Conservation (phyloP, 805 yeast genomes). For the Ogataea chonburiensis region DNA sequence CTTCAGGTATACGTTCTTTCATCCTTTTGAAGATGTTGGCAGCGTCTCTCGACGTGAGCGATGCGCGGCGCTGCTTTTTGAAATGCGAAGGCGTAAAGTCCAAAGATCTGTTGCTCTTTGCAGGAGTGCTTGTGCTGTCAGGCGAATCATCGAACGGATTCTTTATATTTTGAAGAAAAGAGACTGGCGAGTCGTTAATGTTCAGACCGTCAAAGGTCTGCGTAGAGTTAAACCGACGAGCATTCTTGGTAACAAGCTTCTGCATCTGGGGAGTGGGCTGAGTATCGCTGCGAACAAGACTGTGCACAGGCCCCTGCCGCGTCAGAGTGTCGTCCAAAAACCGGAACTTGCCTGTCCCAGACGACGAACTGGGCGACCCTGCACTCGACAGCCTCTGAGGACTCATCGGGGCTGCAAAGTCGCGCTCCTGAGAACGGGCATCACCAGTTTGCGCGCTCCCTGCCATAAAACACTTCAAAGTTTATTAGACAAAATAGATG, state of each 20-base stretch:
- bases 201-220: constrained; percentile 8
- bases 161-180: constrained; percentile 30
- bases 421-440: background rate
- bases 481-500: no score
- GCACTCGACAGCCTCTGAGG: background rate
- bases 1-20: constrained; percentile 22
- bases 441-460: background rate
- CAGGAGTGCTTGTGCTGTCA: constrained; percentile 22
- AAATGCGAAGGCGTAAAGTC: constrained; percentile 7
- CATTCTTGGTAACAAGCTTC: background rate
- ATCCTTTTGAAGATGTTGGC: constrained; percentile 27
- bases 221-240: constrained; percentile 1
- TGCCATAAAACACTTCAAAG: constrained; percentile 1
- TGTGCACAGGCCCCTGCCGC: background rate
- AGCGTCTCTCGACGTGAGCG: constrained; percentile 7
- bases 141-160: constrained; percentile 40
- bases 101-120: constrained; percentile 6
- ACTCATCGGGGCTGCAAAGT: background rate
- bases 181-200: constrained; percentile 24
- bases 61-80: background rate
- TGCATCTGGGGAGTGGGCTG: constrained; percentile 1
- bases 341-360: background rate
- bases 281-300: background rate
- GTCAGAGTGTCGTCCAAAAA: background rate
- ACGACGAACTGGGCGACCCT: background rate